Evolutionary conservation across 345 rosid species (phyloP), one percentile per base, ranked within the genome.

Genomic region (Salix koriyanagi): DNA sequence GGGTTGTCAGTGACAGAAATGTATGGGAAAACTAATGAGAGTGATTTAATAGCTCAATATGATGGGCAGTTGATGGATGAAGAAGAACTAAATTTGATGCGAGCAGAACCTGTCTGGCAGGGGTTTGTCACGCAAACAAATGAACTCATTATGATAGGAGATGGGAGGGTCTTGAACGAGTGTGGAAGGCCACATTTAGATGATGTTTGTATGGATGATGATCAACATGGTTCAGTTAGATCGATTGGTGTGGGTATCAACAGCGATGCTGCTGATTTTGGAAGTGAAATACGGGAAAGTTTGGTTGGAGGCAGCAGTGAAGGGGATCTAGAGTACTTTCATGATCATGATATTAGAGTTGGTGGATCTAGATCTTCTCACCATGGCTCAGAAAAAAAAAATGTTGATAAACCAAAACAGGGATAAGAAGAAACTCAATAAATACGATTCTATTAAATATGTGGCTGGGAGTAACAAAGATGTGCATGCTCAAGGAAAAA

Each of bases 231-330:
- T 74, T 90, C 97, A 61, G 98, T 96, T 82, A 87, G 98, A 87
- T 96, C 98, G 2, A 96, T 96, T 76, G 98, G 99, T 79, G 99
- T 92, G 66, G 98, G 99, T 61, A 90, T 96, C 73, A 91, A 88
- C 77, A 94, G 97, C 65, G 97, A 96, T 82, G 93, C 91, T 75
- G 98, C 98, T 83, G 99, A 96, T 80, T 76, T 92, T 61, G 97
- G 99, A 71, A 91, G 97, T 84, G 94, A 94, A 86, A 84, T 90
- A 23, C 93, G 96, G 42, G 98, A 91, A 78, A 94, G 97, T 83
- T 84, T 93, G 83, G 85, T 93, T 73, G 98, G 97, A 79, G 99
- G 92, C 50, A 90, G 97, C 79, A 92, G 97, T 82, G 97, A 90
- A 82, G 96, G 97, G 79, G 97, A 90, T 85, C 66, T 92, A 54